Evolutionary conservation across 371 early-diverging fungal genomes (phyloP).

Genomic region (Haplosporangium sp.): DNA sequence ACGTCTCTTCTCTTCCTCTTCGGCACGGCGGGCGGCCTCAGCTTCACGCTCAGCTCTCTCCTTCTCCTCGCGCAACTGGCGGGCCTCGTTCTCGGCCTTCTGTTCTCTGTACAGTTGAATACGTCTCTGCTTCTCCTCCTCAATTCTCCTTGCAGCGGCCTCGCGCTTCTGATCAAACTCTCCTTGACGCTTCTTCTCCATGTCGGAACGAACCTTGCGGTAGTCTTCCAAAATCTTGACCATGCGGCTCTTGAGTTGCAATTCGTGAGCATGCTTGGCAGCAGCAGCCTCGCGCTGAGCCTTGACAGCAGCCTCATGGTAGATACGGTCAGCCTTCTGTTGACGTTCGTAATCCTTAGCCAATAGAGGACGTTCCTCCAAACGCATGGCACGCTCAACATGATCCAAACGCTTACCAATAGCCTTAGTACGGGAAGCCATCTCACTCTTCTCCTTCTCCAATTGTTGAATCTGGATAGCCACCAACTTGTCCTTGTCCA

Average conservation of each 20-base stretch:
- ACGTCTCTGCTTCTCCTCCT: conserved; percentile 78
- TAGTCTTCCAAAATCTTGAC: conserved; percentile 86
- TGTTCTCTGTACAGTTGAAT: conserved; percentile 66
- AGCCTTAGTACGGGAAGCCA: conserved; percentile 77
- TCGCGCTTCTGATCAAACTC: conserved; percentile 65
- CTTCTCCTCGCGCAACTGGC: conserved; percentile 55
- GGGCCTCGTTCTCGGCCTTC: conserved; percentile 64
- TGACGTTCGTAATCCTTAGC: conserved; percentile 93
- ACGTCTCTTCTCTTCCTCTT: conserved; percentile 48
- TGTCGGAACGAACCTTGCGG: conserved; percentile 66
- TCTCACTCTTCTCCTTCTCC: conserved; percentile 90
- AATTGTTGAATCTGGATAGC: conserved; percentile 91
- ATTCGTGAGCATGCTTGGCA: conserved; percentile 77
- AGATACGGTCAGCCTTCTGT: conserved; percentile 83
- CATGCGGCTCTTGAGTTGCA: conserved; percentile 83
- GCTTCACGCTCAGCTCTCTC: conserved; percentile 59
- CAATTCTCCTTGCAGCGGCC: conserved; percentile 69
- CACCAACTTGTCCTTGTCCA: conserved; percentile 86
- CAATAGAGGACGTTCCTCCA: conserved; percentile 93
- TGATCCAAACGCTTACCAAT: conserved; percentile 90
- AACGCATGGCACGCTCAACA: conserved; percentile 96
- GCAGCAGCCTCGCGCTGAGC: conserved; percentile 74
- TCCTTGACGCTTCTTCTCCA: conserved; percentile 67
- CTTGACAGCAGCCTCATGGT: conserved; percentile 81
- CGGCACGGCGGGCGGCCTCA: conserved; percentile 55